phyloP scores from a whole-genome alignment of 2,329 filamentous ascomycete species.

The Penicillium sp. region DNA sequence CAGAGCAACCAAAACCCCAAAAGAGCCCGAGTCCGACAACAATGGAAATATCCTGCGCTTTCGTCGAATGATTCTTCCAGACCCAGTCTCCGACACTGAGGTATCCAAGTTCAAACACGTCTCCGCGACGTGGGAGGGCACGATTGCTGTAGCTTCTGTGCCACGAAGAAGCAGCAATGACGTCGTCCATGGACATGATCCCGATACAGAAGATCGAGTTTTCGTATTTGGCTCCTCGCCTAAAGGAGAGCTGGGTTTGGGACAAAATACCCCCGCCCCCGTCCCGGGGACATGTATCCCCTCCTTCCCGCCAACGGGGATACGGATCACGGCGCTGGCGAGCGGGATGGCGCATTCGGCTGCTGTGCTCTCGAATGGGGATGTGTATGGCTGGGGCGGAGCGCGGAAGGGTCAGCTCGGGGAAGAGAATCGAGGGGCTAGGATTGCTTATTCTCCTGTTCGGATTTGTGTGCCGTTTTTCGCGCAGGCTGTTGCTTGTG shows the following conservation, averaged over 20 bases:
- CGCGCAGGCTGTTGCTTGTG: slow-evolving; percentile 70
- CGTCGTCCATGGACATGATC: background rate
- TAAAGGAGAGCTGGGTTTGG: slow-evolving; percentile 70
- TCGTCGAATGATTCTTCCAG: slow-evolving; percentile 28
- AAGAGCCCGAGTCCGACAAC: background rate
- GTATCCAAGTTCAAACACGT: slow-evolving; percentile 47
- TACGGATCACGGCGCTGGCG: slow-evolving; percentile 63
- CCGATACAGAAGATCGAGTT: slow-evolving; percentile 39
- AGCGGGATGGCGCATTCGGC: slow-evolving; percentile 79
- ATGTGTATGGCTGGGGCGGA: slow-evolving; percentile 85
- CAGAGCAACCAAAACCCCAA: background rate
- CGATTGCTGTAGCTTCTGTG: slow-evolving; percentile 55
- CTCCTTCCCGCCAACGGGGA: slow-evolving; percentile 63
- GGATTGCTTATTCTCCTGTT: slow-evolving; percentile 59
- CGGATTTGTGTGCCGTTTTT: slow-evolving; percentile 63
- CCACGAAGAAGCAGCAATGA: background rate
- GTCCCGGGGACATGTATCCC: slow-evolving; percentile 49
- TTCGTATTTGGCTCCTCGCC: slow-evolving; percentile 65
- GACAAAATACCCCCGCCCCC: slow-evolving; percentile 39
- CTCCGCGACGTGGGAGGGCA: slow-evolving; percentile 78
- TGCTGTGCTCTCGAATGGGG: slow-evolving; percentile 69
- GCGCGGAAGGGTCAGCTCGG: slow-evolving; percentile 84
- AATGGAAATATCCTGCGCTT: slow-evolving; percentile 24
- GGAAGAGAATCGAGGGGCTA: slow-evolving; percentile 46
- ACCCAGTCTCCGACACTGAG: slow-evolving; percentile 1